Conservation (phyloP, 2,329 filamentous ascomycete species). For the Xylariaceae sp. region DNA sequence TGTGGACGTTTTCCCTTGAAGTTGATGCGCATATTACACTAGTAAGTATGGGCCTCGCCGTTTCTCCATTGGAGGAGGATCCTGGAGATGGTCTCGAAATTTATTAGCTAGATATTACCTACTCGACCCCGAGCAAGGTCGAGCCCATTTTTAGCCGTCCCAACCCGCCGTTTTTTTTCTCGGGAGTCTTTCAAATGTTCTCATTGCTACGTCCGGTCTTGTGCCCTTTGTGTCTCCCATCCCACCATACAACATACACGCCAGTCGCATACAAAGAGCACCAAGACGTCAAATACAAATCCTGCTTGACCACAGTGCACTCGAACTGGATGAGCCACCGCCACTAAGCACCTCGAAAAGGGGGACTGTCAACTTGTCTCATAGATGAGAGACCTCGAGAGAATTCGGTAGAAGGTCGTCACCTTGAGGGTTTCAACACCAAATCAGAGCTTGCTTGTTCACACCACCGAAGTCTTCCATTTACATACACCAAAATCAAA, state of each 20-base stretch:
- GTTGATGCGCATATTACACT: conserved; percentile 12
- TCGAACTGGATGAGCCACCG: conserved; percentile 12
- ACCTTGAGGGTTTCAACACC: conserved; percentile 2
- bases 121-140: conserved; percentile 10
- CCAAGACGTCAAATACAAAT: conserved; percentile 11
- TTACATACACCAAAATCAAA: background rate
- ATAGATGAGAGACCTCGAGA: conserved; percentile 4
- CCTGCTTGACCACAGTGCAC: conserved; percentile 4
- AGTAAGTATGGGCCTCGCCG: conserved; percentile 17
- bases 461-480: conserved; percentile 9
- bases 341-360: conserved; percentile 9
- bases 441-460: conserved; percentile 4
- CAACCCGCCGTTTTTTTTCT: conserved; percentile 14
- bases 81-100: conserved; percentile 9
- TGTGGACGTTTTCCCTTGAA: background rate
- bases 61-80: conserved; percentile 15
- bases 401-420: conserved; percentile 5
- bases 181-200: conserved; percentile 20
- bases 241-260: background rate
- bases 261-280: conserved; percentile 18
- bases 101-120: conserved; percentile 11
- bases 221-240: background rate
- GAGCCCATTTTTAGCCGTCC: conserved; percentile 14
- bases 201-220: conserved; percentile 19
- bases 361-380: conserved; percentile 13